Evolutionary conservation across 257 asterid genomes (phyloP).

Genomic region (Ballota nigra): DNA sequence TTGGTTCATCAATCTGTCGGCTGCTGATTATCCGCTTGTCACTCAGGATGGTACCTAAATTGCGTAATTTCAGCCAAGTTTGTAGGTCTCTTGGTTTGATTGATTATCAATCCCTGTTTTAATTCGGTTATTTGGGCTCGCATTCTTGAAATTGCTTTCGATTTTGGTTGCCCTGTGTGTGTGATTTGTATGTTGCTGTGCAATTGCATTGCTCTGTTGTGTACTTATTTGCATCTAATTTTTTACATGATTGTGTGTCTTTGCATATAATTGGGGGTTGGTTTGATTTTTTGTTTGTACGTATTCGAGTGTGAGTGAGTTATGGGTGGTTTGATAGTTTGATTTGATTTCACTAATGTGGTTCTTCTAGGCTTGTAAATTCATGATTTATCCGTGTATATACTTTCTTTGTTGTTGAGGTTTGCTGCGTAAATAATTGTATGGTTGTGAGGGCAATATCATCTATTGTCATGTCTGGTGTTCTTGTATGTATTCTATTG

Average conservation of each 20-base stretch:
- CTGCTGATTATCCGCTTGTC: constrained; percentile 76
- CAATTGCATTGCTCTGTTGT: neutral
- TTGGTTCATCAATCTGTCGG: constrained; percentile 84
- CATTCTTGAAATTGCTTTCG: constrained; percentile 10
- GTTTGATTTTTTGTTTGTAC: neutral
- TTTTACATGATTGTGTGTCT: neutral
- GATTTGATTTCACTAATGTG: neutral
- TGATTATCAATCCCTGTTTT: neutral
- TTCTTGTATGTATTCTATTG: neutral
- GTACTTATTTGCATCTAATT: neutral
- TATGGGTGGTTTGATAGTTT: neutral
- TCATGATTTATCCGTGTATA: neutral
- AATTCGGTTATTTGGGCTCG: neutral
- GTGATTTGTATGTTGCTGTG: neutral
- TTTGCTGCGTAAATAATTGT: neutral
- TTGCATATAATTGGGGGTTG: neutral
- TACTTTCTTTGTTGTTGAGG: neutral
- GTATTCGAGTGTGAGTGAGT: neutral
- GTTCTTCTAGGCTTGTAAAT: neutral
- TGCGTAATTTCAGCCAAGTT: neutral
- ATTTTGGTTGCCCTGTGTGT: neutral
- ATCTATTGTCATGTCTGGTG: neutral
- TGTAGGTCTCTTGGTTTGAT: neutral
- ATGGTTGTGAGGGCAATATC: neutral
- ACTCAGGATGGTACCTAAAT: constrained; percentile 76